Evolutionary conservation across 768 basidiomycete species (phyloP).

Genomic region (Fomitopsis pulvina): DNA sequence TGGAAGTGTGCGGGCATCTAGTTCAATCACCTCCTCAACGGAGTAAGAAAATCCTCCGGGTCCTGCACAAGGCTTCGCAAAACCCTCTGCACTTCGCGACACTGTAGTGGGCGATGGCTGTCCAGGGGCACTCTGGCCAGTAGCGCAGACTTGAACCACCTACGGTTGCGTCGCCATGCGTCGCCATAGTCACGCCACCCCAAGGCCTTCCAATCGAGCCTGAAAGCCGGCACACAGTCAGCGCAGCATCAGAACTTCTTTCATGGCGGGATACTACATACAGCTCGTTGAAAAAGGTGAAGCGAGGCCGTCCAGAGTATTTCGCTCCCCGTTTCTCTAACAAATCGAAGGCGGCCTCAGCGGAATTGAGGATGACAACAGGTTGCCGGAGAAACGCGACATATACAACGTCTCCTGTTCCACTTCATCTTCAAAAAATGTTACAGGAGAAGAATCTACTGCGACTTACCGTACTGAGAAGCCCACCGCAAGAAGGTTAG

Average conservation of each 20-base stretch:
- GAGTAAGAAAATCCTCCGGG: neutral
- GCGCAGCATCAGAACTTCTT: neutral
- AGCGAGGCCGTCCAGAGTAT: conserved; percentile 19
- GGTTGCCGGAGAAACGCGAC: conserved; percentile 7
- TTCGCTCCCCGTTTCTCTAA: conserved; percentile 19
- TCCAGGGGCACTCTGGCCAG: conserved; percentile 2
- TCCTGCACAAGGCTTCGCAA: conserved; percentile 7
- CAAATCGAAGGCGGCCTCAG: conserved; percentile 16
- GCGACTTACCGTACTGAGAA: conserved; percentile 18
- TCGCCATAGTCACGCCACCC: conserved; percentile 15
- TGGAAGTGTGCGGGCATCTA: neutral
- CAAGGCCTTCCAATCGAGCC: neutral
- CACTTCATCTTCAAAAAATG: neutral
- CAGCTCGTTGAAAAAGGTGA: conserved; percentile 15
- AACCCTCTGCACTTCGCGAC: conserved; percentile 7
- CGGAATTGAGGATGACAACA: conserved; percentile 17
- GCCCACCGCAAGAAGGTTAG: conserved; percentile 18
- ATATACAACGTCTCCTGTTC: conserved; percentile 17
- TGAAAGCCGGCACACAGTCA: neutral
- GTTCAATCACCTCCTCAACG: neutral
- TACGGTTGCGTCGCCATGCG: conserved; percentile 16
- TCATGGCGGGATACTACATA: conserved; percentile 2
- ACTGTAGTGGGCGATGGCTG: conserved; percentile 9
- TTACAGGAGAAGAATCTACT: neutral
- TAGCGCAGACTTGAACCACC: conserved; percentile 13